phyloP scores from a whole-genome alignment of 2,329 filamentous ascomycete genomes.

The Uncinocarpus reesii region DNA sequence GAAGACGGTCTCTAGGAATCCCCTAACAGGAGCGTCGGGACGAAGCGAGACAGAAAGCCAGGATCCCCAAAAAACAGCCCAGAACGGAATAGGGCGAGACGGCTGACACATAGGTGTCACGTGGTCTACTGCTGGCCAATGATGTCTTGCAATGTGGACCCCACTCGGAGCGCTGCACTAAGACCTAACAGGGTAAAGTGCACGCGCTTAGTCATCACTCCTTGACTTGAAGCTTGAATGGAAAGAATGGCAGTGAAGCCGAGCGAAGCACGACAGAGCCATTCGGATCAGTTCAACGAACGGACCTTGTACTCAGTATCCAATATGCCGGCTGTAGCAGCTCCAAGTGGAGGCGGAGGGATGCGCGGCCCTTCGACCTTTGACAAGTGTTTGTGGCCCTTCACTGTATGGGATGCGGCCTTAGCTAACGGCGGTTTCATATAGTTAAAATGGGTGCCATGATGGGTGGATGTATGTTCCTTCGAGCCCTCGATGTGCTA shows the following conservation, averaged over 20 bases:
- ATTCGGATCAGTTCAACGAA: neutral
- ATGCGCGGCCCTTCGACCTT: conserved; percentile 54
- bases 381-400: conserved; percentile 53
- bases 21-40: neutral
- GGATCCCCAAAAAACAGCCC: conserved; percentile 9
- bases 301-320: neutral
- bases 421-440: conserved; percentile 8
- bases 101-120: neutral
- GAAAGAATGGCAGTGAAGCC: neutral
- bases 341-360: conserved; percentile 38
- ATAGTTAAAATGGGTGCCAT: conserved; percentile 95
- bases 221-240: neutral
- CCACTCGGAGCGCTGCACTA: neutral
- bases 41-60: conserved; percentile 4
- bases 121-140: neutral
- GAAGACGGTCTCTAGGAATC: neutral
- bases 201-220: neutral
- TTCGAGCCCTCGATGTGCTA: conserved; percentile 5
- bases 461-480: conserved; percentile 88
- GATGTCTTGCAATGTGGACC: neutral
- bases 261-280: neutral
- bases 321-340: conserved; percentile 49
- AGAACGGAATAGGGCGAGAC: conserved; percentile 3
- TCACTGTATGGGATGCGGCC: neutral
- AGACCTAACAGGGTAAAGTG: neutral